Evolutionary conservation across 345 rosid genomes (phyloP).

Genomic region (Gossypium bickii): DNA sequence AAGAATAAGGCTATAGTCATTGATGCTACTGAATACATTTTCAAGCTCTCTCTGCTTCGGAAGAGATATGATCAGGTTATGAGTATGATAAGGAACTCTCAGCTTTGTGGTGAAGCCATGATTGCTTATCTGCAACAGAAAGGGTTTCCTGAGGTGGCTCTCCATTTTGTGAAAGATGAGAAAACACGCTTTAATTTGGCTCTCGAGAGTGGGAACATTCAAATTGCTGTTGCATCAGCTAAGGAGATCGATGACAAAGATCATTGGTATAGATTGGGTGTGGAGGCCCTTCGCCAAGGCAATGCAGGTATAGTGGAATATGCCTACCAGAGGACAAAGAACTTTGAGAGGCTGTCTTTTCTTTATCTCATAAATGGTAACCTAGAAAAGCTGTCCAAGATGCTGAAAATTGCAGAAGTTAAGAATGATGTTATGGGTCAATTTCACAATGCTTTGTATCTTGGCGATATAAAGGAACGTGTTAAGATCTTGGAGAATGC

Average conservation of each 20-base stretch:
- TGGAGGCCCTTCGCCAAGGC: slow-evolving; percentile 95
- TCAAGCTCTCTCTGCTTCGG: slow-evolving; percentile 71
- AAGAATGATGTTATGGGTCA: slow-evolving; percentile 43
- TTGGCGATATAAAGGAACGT: too few species aligned
- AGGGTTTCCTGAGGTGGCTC: slow-evolving; percentile 21
- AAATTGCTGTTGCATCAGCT: slow-evolving; percentile 5
- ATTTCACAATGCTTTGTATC: too few species aligned
- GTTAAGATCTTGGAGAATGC: too few species aligned
- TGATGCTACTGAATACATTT: slow-evolving; percentile 83
- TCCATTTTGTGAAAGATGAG: slow-evolving; percentile 94
- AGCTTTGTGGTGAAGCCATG: slow-evolving; percentile 97
- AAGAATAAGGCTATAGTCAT: slow-evolving; percentile 61
- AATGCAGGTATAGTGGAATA: too few species aligned
- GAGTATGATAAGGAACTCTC: slow-evolving; percentile 92
- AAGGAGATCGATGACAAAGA: slow-evolving; percentile 93
- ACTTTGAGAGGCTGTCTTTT: slow-evolving; percentile 42
- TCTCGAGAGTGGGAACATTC: slow-evolving; percentile 85
- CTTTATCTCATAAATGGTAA: slow-evolving; percentile 89
- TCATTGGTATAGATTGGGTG: slow-evolving; percentile 85
- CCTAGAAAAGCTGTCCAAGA: slow-evolving; percentile 71
- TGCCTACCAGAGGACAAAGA: too few species aligned
- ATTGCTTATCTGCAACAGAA: slow-evolving; percentile 91
- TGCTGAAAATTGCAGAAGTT: slow-evolving; percentile 92
- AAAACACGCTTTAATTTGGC: slow-evolving; percentile 92
- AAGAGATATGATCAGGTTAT: slow-evolving; percentile 87